Evolutionary conservation across 345 rosid genomes (phyloP).

Genomic region (Hibiscus syriacus): DNA sequence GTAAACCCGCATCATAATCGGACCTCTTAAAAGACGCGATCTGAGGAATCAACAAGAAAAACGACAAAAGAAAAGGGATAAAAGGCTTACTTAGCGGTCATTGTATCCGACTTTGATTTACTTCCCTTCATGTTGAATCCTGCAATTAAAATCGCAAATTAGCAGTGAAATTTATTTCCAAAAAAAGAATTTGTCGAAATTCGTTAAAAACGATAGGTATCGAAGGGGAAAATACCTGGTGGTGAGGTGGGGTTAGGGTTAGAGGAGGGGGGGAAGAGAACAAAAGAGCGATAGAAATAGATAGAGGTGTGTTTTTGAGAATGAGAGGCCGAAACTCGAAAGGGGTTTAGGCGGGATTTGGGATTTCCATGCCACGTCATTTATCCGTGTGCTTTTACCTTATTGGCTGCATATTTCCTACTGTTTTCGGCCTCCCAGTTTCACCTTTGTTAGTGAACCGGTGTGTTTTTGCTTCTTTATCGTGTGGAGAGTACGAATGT

Average conservation of each 20-base stretch:
- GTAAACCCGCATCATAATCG: constrained; percentile 19
- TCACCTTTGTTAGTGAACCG: no score
- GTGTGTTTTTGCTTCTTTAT: no score
- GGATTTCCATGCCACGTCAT: constrained; percentile 49
- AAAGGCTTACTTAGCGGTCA: constrained; percentile 45
- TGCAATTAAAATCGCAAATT: constrained; percentile 26
- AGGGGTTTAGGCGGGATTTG: constrained; percentile 91
- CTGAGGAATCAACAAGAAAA: not conserved
- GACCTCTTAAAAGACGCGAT: constrained; percentile 14
- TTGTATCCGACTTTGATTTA: constrained; percentile 69
- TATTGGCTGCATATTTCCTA: constrained; percentile 1
- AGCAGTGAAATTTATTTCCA: not conserved
- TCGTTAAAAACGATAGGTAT: not conserved
- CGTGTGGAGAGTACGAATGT: no score
- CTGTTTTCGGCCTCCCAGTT: constrained; percentile 20
- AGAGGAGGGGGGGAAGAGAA: not conserved
- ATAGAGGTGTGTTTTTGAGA: no score
- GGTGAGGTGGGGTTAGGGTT: constrained; percentile 21
- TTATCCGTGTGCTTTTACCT: constrained; percentile 32
- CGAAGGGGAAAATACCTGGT: constrained; percentile 13
- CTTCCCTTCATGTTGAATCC: constrained; percentile 85
- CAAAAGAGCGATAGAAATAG: no score
- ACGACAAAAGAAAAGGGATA: no score
- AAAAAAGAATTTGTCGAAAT: not conserved
- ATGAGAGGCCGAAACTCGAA: not conserved